Evolutionary conservation across 441 rosid species (phyloP), one percentile per base, ranked within the genome.

Genomic region (Pelargonium citronellum): DNA sequence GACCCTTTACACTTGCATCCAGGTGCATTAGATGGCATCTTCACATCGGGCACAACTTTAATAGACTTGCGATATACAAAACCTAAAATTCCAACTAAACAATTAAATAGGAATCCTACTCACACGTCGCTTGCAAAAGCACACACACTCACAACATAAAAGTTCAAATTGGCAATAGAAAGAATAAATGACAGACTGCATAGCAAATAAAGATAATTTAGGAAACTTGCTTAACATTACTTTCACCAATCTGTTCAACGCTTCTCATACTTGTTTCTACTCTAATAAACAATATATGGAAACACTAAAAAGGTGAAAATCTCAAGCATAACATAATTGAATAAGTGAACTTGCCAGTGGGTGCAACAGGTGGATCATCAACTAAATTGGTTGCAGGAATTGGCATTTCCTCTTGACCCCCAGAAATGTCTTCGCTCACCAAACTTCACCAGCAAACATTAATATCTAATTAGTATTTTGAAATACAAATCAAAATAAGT

Each of bases 301-400:
- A 34, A 51, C 57, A 12, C 55, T 47, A 47, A 1, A 44, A 1
- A 13, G n/a, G 17, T 49, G 58, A 51, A 49, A 10, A 5, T 51
- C 58, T 51, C n/a, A 16, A 5, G 16, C 64, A 58, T 4, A 24
- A 3, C 39, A 34, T 34, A 34, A 5, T 4, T 34, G 39, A 34
- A 17, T 17, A 70, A 58, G 43, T 34, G 15, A 69, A 66, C 87
- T 81, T 82, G 76, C 97, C 95, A 79, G 85, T 78, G 8, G 92
- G 90, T 16, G 87, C 58, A 77, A 81, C 74, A n/a, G 93, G 88
- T 72, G 87, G 89, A 67, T 87, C 88, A 82, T 91, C 95, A 77
- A 87, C 88, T 75, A 87, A 80, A 78, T 91, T 91, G 62, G 93
- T 91, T 68, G 97, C 97, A 61, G 95, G 93, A 73, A 89, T 84